These are phyloP conservation scores for Heterobasidion parviporum DNA, from an alignment of 1,284 basidiomycete species.

Conservation along the genomic window DNA sequence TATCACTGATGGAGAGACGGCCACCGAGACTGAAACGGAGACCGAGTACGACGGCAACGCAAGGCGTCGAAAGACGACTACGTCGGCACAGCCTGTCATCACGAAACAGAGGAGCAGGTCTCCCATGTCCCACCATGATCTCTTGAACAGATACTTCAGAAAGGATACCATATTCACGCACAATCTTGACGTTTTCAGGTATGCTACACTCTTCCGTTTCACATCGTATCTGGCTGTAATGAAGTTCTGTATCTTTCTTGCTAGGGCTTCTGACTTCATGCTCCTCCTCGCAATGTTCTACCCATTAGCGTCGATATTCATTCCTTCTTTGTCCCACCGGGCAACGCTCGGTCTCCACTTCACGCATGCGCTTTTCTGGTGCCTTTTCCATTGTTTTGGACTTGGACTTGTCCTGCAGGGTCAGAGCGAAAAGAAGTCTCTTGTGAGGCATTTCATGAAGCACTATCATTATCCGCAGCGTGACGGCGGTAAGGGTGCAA, in stretches of 20 bases:
- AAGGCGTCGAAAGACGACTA: conserved; percentile 1
- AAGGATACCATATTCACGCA: conserved; percentile 79
- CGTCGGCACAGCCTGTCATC: conserved; percentile 8
- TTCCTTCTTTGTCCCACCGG: conserved; percentile 34
- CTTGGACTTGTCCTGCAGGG: conserved; percentile 78
- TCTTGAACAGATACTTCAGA: conserved; percentile 86
- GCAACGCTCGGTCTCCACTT: conserved; percentile 60
- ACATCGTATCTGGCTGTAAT: neutral
- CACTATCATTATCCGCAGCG: conserved; percentile 75
- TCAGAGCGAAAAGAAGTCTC: conserved; percentile 82
- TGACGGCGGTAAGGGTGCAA: conserved; percentile 60
- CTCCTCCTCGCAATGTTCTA: conserved; percentile 55
- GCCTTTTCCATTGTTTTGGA: conserved; percentile 83
- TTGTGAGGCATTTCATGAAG: conserved; percentile 92
- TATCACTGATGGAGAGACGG: conserved; percentile 65
- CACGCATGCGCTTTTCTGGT: conserved; percentile 81
- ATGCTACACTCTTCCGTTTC: conserved; percentile 12
- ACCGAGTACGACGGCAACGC: conserved; percentile 19
- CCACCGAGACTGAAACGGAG: conserved; percentile 58
- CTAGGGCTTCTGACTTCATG: conserved; percentile 61
- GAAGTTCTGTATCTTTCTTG: conserved; percentile 3
- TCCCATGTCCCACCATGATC: conserved; percentile 69
- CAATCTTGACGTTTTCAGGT: conserved; percentile 85
- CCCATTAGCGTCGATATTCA: conserved; percentile 35
- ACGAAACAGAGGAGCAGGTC: conserved; percentile 11